phyloP scores from a whole-genome alignment of 495 filamentous ascomycete genomes.

The Hyaloscypha hepaticicola region DNA sequence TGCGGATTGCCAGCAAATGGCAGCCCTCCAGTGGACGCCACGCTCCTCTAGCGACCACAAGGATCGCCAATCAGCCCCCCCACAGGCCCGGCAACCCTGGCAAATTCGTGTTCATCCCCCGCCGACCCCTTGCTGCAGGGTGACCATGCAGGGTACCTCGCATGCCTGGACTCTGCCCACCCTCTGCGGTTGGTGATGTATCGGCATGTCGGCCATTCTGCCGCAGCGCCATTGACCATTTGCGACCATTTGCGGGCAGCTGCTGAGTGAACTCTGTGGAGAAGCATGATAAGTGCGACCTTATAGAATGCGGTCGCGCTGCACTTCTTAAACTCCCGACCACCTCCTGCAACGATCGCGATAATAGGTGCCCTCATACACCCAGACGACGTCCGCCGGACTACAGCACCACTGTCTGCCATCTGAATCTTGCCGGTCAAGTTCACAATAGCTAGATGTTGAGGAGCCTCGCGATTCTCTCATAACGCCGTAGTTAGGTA shows the following conservation, averaged over 20 bases:
- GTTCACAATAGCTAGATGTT: not conserved
- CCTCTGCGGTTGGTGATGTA: not conserved
- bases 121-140: constrained; percentile 2
- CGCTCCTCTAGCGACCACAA: not conserved
- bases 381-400: not conserved
- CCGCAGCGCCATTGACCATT: not conserved
- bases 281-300: constrained; percentile 2
- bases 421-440: constrained; percentile 21
- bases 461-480: not conserved
- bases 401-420: not conserved
- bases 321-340: not conserved
- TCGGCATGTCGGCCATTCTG: constrained; percentile 11
- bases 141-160: constrained; percentile 26
- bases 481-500: not conserved
- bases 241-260: not conserved
- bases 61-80: constrained; percentile 23
- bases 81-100: constrained; percentile 1
- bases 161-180: not conserved
- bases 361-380: not conserved
- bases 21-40: not conserved
- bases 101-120: not conserved
- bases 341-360: not conserved
- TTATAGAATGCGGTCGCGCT: constrained; percentile 3
- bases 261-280: not conserved
- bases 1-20: not conserved